Evolutionary conservation across 352 stramenopile genomes (phyloP).

Genomic region (Globisporangium middletonii): DNA sequence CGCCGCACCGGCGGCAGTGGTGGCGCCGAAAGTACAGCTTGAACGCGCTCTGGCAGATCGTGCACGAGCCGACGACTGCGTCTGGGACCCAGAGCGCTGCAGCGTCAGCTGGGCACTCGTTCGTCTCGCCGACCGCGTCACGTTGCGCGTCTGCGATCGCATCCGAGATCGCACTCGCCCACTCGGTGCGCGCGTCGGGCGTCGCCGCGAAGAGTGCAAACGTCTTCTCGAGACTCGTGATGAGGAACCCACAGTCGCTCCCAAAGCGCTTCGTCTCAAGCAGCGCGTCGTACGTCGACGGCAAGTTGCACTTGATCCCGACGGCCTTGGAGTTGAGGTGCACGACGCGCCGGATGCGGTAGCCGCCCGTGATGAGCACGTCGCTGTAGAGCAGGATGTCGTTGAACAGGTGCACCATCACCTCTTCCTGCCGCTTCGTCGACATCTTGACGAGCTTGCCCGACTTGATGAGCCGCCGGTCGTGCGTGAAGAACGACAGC

Average conservation of each 20-base stretch:
- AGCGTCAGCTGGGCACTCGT: slow-evolving; percentile 43
- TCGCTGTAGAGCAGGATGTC: slow-evolving; percentile 82
- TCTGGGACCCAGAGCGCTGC: slow-evolving; percentile 77
- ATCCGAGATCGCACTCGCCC: slow-evolving; percentile 46
- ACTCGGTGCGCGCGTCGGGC: slow-evolving; percentile 36
- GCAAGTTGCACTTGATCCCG: slow-evolving; percentile 51
- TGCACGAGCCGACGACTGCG: slow-evolving; percentile 52
- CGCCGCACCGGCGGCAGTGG: slow-evolving; percentile 75
- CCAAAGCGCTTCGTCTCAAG: slow-evolving; percentile 36
- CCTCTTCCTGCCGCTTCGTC: slow-evolving; percentile 70
- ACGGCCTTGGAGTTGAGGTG: slow-evolving; percentile 71
- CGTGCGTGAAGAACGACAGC: slow-evolving; percentile 59
- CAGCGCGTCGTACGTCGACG: slow-evolving; percentile 39
- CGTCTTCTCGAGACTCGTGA: slow-evolving; percentile 78
- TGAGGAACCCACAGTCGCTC: slow-evolving; percentile 62
- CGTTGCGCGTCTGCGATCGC: slow-evolving; percentile 54
- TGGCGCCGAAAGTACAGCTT: slow-evolving; percentile 76
- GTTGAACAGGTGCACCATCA: slow-evolving; percentile 85
- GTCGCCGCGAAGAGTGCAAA: slow-evolving; percentile 71
- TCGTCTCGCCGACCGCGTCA: slow-evolving; percentile 16
- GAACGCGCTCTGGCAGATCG: slow-evolving; percentile 60
- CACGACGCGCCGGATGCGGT: slow-evolving; percentile 63
- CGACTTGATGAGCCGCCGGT: slow-evolving; percentile 52
- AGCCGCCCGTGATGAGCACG: slow-evolving; percentile 65
- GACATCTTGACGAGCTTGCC: slow-evolving; percentile 82